Base-by-base conservation (phyloP, 352 stramenopile genomes). In the Globisporangium solare region DNA sequence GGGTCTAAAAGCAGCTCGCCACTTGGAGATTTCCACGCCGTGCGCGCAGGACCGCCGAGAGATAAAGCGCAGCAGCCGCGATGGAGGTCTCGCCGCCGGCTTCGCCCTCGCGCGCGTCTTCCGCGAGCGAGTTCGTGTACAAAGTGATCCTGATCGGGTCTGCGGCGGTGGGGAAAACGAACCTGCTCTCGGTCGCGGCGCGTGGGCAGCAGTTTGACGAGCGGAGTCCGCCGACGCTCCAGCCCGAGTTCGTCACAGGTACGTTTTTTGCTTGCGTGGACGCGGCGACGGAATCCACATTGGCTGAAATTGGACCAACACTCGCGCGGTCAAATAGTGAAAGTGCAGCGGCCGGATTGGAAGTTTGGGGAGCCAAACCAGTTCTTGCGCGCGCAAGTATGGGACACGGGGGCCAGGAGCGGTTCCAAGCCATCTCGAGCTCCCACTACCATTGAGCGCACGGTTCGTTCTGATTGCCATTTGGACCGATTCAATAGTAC, bases 401-500 rank as follows among this genome's bases (percentile, higher is more conserved):
- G 80, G 77, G 80, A 90, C 51, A 88, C 80, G 0, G 77, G 5
- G 77, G 80, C 11, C 80, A 90, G 56, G 80, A 90, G 58, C 67
- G 77, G 32, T 88, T 80, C 67, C 77, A 87, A 47, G 80, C 77
- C 18, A 86, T 90, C 58, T 88, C 80, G 4, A 86, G 71, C 53
- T 87, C 75, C 3, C 80, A 90, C 55, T 90, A 88, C 57, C 73
- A 77, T 12, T 72, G 80, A 21, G 73, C 75, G 1, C 71, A 88
- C 53, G 77, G 76, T 87, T 54, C 42, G 52, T 45, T 18, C 22
- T 37, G 6, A 35, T 41, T 48, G 43, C 20, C 14, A 46, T 24
- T 2, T 21, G 15, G 13, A 20, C 17, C 24, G 24, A 27, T 27
- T 27, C 24, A 27, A 31, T 27, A 2, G 15, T 52, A 20, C 35